A percentile compares a stretch with the other conserved stretches of the same genome.
phyloP scores from a whole-genome alignment of 2,329 filamentous ascomycete genomes.

The Colletotrichum sp. region DNA sequence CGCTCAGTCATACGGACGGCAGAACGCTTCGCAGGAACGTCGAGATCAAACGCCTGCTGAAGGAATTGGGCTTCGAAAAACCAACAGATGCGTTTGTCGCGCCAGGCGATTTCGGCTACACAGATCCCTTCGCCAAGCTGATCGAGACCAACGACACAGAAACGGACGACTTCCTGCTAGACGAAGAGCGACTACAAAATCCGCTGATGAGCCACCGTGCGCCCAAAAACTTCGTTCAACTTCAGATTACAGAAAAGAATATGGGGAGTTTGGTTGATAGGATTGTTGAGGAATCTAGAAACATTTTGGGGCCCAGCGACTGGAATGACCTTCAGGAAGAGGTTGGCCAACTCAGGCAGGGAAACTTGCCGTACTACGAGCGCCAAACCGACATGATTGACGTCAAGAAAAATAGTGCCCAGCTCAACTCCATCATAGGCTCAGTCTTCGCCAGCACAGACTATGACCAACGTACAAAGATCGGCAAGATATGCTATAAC shows the following conservation, averaged over 20 bases:
- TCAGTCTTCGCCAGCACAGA: not conserved
- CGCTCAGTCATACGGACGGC: not conserved
- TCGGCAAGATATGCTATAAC: conserved; percentile 66
- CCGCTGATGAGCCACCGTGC: not conserved
- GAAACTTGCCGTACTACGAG: not conserved
- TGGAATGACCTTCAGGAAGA: conserved; percentile 8
- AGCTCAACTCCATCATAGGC: conserved; percentile 6
- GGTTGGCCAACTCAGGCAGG: not conserved
- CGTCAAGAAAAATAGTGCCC: not conserved
- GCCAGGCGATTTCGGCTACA: not conserved
- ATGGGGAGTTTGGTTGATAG: not conserved
- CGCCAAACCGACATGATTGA: not conserved
- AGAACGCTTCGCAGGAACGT: not conserved
- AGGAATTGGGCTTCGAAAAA: not conserved
- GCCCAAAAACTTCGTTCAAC: not conserved
- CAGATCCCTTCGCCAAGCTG: conserved; percentile 31
- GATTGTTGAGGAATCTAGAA: not conserved
- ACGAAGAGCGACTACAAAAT: not conserved
- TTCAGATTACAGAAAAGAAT: not conserved
- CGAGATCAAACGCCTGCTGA: not conserved
- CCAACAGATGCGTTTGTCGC: not conserved
- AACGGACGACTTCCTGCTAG: not conserved
- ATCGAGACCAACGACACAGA: conserved; percentile 21
- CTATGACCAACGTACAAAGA: conserved; percentile 3
- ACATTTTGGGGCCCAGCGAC: not conserved